Percentiles rank a stretch among this genome's conserved stretches.
phyloP scores from a whole-genome alignment of 768 basidiomycete genomes.

The Agaricus blazei region DNA sequence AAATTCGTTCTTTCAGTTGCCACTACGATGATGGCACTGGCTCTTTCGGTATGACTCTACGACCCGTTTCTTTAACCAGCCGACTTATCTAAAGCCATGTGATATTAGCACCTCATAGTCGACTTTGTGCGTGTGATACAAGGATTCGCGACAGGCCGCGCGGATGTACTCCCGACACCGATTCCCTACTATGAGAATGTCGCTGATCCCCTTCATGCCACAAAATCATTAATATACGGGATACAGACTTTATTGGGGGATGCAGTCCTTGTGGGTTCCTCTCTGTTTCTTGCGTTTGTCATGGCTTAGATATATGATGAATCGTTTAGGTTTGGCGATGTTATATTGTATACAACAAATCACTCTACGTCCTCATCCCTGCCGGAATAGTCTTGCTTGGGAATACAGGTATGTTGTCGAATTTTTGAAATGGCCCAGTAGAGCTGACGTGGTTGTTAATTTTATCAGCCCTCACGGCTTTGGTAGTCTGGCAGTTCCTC shows the following conservation, averaged over 20 bases:
- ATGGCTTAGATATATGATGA: not conserved
- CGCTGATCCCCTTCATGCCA: not conserved
- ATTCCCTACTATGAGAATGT: not conserved
- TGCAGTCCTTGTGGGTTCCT: not conserved
- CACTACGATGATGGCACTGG: not conserved
- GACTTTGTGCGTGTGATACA: not conserved
- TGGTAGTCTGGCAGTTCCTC: not conserved
- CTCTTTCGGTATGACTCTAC: not conserved
- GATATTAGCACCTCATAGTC: not conserved
- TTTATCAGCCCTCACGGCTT: not conserved
- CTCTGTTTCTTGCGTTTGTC: not conserved
- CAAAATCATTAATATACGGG: not conserved
- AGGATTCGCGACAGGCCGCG: not conserved
- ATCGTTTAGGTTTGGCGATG: not conserved
- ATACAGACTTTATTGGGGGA: constrained; percentile 3
- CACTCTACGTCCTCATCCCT: not conserved
- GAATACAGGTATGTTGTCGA: not conserved
- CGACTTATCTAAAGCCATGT: too few relatives aligned
- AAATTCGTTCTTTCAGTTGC: constrained; percentile 4
- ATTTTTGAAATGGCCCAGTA: not conserved
- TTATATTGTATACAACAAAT: not conserved
- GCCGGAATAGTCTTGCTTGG: not conserved
- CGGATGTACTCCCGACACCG: not conserved
- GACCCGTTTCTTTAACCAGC: not conserved
- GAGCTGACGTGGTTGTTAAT: too few relatives aligned